Conservation (phyloP, 805 yeast genomes). For the Cyberlindnera americana region DNA sequence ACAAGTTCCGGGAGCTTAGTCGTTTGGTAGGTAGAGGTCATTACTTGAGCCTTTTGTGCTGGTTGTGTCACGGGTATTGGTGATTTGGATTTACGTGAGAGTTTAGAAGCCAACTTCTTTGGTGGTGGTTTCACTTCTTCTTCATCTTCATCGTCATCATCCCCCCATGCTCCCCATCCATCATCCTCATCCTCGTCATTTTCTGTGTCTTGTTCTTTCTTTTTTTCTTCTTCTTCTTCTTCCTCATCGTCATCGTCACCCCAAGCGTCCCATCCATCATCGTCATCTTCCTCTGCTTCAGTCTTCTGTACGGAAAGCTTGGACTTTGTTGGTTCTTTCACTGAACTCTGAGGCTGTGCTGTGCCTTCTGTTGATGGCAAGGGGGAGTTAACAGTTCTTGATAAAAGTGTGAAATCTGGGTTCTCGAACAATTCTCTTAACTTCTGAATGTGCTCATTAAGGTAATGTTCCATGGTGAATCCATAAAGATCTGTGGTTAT, state of each 20-base stretch:
- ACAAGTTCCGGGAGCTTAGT: slow-evolving; percentile 16
- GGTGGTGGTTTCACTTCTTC: slow-evolving; percentile 8
- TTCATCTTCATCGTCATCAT: slow-evolving; percentile 8
- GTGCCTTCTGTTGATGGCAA: neutral
- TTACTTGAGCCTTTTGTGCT: slow-evolving; percentile 5
- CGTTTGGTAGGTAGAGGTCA: slow-evolving; percentile 3
- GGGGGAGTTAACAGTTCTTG: neutral
- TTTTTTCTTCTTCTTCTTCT: slow-evolving; percentile 1
- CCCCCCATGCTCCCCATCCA: slow-evolving; percentile 26
- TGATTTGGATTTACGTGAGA: slow-evolving; percentile 13
- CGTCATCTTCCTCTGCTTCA: slow-evolving; percentile 4
- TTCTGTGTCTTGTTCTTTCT: neutral
- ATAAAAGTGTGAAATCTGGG: slow-evolving; percentile 7
- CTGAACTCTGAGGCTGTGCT: neutral
- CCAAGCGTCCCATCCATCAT: slow-evolving; percentile 27
- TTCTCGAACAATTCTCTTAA: slow-evolving; percentile 14
- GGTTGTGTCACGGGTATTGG: slow-evolving; percentile 13
- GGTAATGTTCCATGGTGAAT: slow-evolving; percentile 20
- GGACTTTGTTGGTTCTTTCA: neutral
- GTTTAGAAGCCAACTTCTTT: slow-evolving; percentile 20
- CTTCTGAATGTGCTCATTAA: slow-evolving; percentile 21
- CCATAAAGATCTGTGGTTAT: slow-evolving; percentile 20
- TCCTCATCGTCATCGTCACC: slow-evolving; percentile 25
- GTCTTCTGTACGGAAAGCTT: neutral
- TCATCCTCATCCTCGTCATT: slow-evolving; percentile 10